A percentile compares a stretch with the other conserved stretches of the same genome.
These are phyloP conservation scores for Sporisorium iseilematis-ciliati DNA, from an alignment of 1,284 basidiomycete genomes.

Conservation along the genomic window DNA sequence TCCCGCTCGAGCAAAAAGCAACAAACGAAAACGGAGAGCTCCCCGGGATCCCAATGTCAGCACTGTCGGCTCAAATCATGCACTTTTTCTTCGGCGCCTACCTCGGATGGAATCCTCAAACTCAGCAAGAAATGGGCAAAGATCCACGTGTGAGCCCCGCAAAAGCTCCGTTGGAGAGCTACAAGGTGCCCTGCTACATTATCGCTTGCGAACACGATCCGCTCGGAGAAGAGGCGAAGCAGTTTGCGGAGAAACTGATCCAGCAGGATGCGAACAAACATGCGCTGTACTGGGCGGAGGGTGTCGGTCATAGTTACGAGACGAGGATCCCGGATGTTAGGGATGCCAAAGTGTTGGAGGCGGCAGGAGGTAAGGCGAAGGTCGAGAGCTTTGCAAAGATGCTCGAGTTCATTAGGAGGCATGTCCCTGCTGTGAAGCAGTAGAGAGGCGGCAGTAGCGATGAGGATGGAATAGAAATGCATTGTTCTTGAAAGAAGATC, in stretches of 20 bases:
- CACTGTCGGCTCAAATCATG: constrained; percentile 29
- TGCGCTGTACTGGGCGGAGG: constrained; percentile 31
- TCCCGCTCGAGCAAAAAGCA: constrained; percentile 23
- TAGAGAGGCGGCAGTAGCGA: not conserved
- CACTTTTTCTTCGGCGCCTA: constrained; percentile 46
- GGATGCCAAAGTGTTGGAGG: constrained; percentile 4
- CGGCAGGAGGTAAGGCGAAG: constrained; percentile 29
- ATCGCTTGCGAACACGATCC: constrained; percentile 52
- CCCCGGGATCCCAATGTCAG: constrained; percentile 29
- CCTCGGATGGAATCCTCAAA: constrained; percentile 18
- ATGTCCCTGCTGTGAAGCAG: constrained; percentile 13
- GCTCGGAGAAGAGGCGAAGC: constrained; percentile 23
- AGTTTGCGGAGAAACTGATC: constrained; percentile 18
- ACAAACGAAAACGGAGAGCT: constrained; percentile 38
- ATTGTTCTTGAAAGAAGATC: constrained; percentile 3
- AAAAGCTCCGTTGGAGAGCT: constrained; percentile 14
- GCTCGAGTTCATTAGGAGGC: constrained; percentile 26
- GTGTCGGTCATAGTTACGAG: constrained; percentile 42
- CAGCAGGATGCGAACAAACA: constrained; percentile 13
- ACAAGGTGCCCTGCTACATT: constrained; percentile 32
- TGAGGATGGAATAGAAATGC: not conserved
- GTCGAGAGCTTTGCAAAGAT: constrained; percentile 32
- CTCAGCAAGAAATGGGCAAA: constrained; percentile 8
- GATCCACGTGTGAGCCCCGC: constrained; percentile 39
- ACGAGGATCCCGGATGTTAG: constrained; percentile 35